Conservation (phyloP, 306 rosid species). For the Rubus idaeus region DNA sequence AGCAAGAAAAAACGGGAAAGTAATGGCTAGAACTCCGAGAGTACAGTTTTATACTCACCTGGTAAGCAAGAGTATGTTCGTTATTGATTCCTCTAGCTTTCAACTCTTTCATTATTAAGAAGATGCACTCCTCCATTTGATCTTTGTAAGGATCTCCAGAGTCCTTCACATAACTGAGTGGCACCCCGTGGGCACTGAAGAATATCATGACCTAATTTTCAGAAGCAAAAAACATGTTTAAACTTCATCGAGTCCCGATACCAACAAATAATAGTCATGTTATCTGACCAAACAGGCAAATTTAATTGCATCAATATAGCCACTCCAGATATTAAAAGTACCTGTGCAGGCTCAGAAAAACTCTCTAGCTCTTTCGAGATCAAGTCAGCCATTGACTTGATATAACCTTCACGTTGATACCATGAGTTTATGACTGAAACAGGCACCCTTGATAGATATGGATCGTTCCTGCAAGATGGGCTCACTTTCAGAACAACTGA, state of each 20-base stretch:
- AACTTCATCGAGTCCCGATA: constrained; percentile 8
- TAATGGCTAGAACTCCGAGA: constrained; percentile 1
- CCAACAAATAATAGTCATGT: constrained; percentile 2
- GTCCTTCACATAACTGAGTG: constrained; percentile 85
- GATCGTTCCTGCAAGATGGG: constrained; percentile 72
- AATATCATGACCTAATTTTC: constrained; percentile 71
- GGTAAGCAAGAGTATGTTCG: constrained; percentile 93
- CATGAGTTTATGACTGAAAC: constrained; percentile 92
- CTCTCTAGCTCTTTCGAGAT: constrained; percentile 72
- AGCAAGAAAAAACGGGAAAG: not conserved
- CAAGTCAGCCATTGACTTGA: constrained; percentile 92
- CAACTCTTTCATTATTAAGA: constrained; percentile 90
- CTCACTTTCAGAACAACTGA: constrained; percentile 25
- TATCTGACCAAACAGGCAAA: not conserved
- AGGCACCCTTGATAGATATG: constrained; percentile 68
- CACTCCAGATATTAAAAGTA: constrained; percentile 26
- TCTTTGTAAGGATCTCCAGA: constrained; percentile 98
- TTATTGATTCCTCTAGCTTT: constrained; percentile 81
- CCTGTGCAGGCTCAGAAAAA: constrained; percentile 73
- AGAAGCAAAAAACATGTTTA: constrained; percentile 5
- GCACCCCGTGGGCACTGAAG: constrained; percentile 99
- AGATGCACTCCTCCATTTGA: constrained; percentile 96
- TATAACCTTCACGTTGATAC: constrained; percentile 90
- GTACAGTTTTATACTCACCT: constrained; percentile 47
- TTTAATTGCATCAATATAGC: constrained; percentile 6